Base-by-base conservation (phyloP, 345 rosid genomes). In the Camelina laxa region DNA sequence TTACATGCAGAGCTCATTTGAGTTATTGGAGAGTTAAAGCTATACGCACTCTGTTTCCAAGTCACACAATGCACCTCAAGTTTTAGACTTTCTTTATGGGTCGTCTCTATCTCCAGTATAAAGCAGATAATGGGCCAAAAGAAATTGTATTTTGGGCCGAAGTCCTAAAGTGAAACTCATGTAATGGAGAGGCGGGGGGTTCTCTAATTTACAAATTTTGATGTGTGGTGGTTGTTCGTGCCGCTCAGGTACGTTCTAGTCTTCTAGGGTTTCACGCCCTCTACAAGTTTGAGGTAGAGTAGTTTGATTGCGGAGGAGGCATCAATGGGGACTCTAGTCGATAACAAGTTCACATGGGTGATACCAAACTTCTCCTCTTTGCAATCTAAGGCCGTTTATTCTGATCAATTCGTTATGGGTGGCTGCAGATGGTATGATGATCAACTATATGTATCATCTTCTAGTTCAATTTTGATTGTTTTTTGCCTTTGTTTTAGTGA, bases 301-400 rank as follows among this genome's bases (percentile, higher is more conserved):
- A 24, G 27, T 24, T 24, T 24, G 27, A 24, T 24, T 24, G 27
- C 27, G 27, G 27, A 24, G 27, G 27, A 22, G 24, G 24, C 27
- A 2, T 24, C 27, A 24, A 24, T 71, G 76, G 42, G 9, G 15
- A 61, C 30, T 4, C 24, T 38, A 39, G 14, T 19, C 17, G 76
- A 16, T 24, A 44, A 57, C 20, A 73, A 42, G 33, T 39, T 38
- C 31, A 39, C 62, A 2, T 72, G 76, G 62, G 62, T 72, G 42
- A 72, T 62, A 14, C 31, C 21, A 2, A 30, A 51, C 7, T 51
- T 39, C 20, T 27, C 2, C 12, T 27, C 31, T 51, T n/a, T 53
- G 44, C 15, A 42, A 24, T 51, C 54, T 2, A 6, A 0, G 7
- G 8, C 8, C 1, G 19, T 51, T 0, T 2, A 0, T 41, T 72